phyloP scores from a whole-genome alignment of 176 grass and related monocot species.

The Avena sativa region DNA sequence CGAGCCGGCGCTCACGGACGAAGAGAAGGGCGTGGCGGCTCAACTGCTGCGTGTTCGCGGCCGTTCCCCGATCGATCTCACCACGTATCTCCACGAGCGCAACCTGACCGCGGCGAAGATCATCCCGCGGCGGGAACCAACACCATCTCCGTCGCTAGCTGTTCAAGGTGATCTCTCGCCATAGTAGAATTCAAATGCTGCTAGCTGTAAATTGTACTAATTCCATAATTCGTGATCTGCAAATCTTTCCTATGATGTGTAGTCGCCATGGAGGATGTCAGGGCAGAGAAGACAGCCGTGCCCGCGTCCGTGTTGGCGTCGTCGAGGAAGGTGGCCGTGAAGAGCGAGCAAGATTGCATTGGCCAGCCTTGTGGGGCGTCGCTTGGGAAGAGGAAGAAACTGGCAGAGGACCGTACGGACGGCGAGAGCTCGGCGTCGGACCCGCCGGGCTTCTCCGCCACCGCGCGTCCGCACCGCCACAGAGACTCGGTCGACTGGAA shows the following conservation, averaged over 20 bases:
- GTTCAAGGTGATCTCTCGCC: neutral
- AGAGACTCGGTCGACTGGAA: neutral
- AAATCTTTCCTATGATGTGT: no score
- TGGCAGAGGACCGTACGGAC: neutral
- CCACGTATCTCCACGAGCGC: neutral
- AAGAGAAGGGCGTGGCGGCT: neutral
- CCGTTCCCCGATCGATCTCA: neutral
- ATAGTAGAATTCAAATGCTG: neutral
- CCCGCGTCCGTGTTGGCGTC: neutral
- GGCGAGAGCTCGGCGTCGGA: neutral
- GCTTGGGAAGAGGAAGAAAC: slow-evolving; percentile 36
- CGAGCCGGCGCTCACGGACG: neutral
- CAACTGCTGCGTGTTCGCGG: slow-evolving; percentile 9
- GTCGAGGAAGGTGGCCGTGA: neutral
- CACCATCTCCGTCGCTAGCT: neutral
- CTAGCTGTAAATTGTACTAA: neutral
- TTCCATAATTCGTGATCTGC: neutral
- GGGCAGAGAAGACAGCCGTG: neutral
- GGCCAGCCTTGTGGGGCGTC: neutral
- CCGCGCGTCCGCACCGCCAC: no score
- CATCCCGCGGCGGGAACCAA: neutral
- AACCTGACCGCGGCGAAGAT: neutral
- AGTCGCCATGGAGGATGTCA: slow-evolving; percentile 7
- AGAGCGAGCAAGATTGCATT: neutral
- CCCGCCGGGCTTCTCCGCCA: no score